Percentiles rank a stretch among this genome's conserved stretches.
Evolutionary conservation across 768 basidiomycete genomes (phyloP).

Genomic region (Tephrocybe rancida): DNA sequence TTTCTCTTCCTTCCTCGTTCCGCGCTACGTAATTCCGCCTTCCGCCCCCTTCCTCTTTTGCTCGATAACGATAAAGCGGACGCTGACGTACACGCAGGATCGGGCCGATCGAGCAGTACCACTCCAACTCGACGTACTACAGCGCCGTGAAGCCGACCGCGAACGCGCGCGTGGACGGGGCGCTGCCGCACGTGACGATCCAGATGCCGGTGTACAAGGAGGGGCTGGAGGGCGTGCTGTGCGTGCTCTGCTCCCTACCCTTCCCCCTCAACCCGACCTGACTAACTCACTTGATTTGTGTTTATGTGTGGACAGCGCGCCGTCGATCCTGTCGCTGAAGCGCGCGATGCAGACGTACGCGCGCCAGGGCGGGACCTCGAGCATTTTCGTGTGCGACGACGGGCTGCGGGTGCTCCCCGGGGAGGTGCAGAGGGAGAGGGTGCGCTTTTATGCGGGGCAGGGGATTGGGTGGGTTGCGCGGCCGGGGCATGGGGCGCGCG

Average conservation of each 20-base stretch:
- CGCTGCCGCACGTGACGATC: slow-evolving; percentile 76
- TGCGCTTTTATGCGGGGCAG: slow-evolving; percentile 18
- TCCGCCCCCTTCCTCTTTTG: background rate
- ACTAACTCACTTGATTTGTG: background rate
- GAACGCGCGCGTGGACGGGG: slow-evolving; percentile 47
- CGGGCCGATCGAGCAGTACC: slow-evolving; percentile 80
- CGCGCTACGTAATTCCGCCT: background rate
- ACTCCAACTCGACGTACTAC: slow-evolving; percentile 81
- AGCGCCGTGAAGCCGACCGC: slow-evolving; percentile 63
- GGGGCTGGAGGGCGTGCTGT: slow-evolving; percentile 69
- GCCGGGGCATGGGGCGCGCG: slow-evolving; percentile 14
- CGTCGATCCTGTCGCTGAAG: slow-evolving; percentile 74
- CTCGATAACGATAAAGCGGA: background rate
- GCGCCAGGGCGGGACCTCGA: slow-evolving; percentile 77
- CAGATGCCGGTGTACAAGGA: slow-evolving; percentile 91
- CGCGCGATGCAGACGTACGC: slow-evolving; percentile 88
- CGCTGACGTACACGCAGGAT: slow-evolving; percentile 35
- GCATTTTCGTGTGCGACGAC: slow-evolving; percentile 81
- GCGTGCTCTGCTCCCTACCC: slow-evolving; percentile 22
- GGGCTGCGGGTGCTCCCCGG: slow-evolving; percentile 48
- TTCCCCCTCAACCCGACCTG: too few species aligned
- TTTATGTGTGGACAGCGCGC: slow-evolving; percentile 40
- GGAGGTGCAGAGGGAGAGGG: slow-evolving; percentile 9
- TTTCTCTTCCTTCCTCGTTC: background rate
- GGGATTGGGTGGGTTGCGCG: slow-evolving; percentile 19